These are phyloP conservation scores for Xylariaceae sp. DNA, from an alignment of 2,329 filamentous ascomycete genomes.

Conservation along the genomic window DNA sequence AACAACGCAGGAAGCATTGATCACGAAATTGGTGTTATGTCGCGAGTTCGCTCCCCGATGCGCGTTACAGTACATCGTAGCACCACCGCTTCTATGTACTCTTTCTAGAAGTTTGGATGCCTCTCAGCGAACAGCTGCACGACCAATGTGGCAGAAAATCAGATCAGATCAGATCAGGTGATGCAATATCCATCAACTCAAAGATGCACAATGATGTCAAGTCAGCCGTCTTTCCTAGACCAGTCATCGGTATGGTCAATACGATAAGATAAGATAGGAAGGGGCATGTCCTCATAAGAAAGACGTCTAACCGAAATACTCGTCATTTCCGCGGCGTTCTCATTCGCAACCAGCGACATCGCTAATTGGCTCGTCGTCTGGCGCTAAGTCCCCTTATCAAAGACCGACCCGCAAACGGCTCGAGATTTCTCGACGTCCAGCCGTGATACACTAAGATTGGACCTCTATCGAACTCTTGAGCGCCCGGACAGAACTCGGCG, in stretches of 20 bases:
- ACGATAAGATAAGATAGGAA: slow-evolving; percentile 10
- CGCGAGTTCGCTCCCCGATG: slow-evolving; percentile 7
- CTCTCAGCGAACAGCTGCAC: neutral
- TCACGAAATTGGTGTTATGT: neutral
- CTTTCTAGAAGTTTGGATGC: neutral
- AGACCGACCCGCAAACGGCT: slow-evolving; percentile 1
- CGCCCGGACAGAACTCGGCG: slow-evolving; percentile 14
- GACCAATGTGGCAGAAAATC: neutral
- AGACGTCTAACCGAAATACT: neutral
- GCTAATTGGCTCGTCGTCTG: slow-evolving; percentile 8
- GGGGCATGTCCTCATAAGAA: neutral
- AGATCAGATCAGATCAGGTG: slow-evolving; percentile 18
- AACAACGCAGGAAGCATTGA: slow-evolving; percentile 10
- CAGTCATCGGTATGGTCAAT: neutral
- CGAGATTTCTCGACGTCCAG: slow-evolving; percentile 7
- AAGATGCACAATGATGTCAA: slow-evolving; percentile 20
- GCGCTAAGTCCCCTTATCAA: slow-evolving; percentile 17
- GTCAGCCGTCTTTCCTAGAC: neutral
- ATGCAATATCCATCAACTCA: too few relatives aligned
- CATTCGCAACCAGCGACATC: neutral
- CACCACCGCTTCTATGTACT: neutral
- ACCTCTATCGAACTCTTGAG: neutral
- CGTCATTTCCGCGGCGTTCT: slow-evolving; percentile 22
- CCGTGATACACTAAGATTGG: neutral
- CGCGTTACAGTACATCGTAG: slow-evolving; percentile 5